Percentiles rank a stretch among this genome's conserved stretches.
These are phyloP conservation scores for Sclerotinia sclerotiorum DNA, from an alignment of 2,329 filamentous ascomycete species.

Conservation along the genomic window DNA sequence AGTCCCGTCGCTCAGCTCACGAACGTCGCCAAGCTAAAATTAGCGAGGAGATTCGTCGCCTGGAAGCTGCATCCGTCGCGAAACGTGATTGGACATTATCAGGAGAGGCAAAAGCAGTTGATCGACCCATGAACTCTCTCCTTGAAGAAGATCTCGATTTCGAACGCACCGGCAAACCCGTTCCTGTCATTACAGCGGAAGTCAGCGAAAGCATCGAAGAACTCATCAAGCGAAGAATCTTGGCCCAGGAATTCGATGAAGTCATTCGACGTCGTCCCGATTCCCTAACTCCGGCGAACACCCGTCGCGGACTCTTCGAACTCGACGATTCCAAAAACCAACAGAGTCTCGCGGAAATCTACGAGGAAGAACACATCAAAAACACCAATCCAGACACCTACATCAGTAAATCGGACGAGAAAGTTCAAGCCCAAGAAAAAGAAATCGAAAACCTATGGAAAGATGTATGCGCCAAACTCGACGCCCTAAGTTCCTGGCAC, in stretches of 20 bases:
- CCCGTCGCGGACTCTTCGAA: constrained; percentile 66
- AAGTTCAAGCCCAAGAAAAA: constrained; percentile 75
- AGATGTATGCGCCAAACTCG: constrained; percentile 75
- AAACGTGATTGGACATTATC: constrained; percentile 89
- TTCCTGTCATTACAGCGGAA: constrained; percentile 90
- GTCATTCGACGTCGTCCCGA: constrained; percentile 79
- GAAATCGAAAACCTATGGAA: constrained; percentile 84
- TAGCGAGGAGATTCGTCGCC: constrained; percentile 82
- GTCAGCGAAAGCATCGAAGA: constrained; percentile 89
- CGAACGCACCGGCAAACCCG: constrained; percentile 89
- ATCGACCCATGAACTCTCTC: constrained; percentile 86
- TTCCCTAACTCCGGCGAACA: constrained; percentile 58
- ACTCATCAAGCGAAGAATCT: constrained; percentile 88
- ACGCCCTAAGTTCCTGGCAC: constrained; percentile 89
- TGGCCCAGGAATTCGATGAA: constrained; percentile 90
- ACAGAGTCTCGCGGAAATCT: constrained; percentile 85
- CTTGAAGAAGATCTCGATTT: constrained; percentile 95
- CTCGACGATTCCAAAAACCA: constrained; percentile 85
- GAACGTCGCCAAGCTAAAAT: constrained; percentile 84
- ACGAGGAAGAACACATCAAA: constrained; percentile 88
- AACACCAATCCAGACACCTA: constrained; percentile 74
- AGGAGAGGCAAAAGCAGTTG: constrained; percentile 80
- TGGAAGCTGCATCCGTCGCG: constrained; percentile 85
- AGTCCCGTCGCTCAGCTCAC: constrained; percentile 76
- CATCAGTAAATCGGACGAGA: constrained; percentile 79